These are phyloP conservation scores for Claviceps cyperi DNA, from an alignment of 2,329 filamentous ascomycete species.

Conservation along the genomic window DNA sequence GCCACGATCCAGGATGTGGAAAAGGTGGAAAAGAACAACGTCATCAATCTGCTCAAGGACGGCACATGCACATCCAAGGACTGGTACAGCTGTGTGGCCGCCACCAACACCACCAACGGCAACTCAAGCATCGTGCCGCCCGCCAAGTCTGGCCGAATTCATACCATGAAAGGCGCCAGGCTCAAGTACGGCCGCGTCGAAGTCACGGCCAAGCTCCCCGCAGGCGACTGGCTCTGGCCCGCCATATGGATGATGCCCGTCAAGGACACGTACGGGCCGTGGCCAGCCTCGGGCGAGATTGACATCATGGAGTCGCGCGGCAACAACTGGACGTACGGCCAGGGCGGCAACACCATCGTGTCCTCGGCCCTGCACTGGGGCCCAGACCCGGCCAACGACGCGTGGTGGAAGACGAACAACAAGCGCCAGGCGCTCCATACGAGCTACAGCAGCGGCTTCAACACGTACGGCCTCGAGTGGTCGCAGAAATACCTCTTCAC, in stretches of 20 bases:
- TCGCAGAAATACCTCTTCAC: constrained; percentile 79
- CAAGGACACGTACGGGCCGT: constrained; percentile 55
- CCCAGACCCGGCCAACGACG: constrained; percentile 55
- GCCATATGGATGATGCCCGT: constrained; percentile 57
- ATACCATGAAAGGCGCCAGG: constrained; percentile 52
- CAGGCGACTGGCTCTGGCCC: constrained; percentile 26
- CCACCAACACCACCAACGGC: constrained; percentile 55
- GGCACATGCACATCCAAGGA: constrained; percentile 52
- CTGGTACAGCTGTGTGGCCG: constrained; percentile 45
- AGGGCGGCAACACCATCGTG: constrained; percentile 70
- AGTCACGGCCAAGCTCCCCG: constrained; percentile 60
- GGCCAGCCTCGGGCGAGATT: constrained; percentile 72
- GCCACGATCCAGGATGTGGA: constrained; percentile 60
- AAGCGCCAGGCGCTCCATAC: constrained; percentile 63
- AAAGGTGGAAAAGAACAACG: constrained; percentile 49
- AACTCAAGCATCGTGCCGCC: constrained; percentile 67
- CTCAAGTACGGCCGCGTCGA: constrained; percentile 76
- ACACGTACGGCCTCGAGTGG: constrained; percentile 76
- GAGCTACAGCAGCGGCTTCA: constrained; percentile 53
- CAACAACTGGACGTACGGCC: constrained; percentile 62
- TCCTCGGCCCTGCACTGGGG: constrained; percentile 76
- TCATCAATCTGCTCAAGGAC: constrained; percentile 52
- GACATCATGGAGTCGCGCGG: constrained; percentile 71
- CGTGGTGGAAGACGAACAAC: constrained; percentile 71
- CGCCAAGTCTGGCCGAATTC: constrained; percentile 63